Evolutionary conservation across 768 basidiomycete genomes (phyloP).

Genomic region (Auriculariales sp.): DNA sequence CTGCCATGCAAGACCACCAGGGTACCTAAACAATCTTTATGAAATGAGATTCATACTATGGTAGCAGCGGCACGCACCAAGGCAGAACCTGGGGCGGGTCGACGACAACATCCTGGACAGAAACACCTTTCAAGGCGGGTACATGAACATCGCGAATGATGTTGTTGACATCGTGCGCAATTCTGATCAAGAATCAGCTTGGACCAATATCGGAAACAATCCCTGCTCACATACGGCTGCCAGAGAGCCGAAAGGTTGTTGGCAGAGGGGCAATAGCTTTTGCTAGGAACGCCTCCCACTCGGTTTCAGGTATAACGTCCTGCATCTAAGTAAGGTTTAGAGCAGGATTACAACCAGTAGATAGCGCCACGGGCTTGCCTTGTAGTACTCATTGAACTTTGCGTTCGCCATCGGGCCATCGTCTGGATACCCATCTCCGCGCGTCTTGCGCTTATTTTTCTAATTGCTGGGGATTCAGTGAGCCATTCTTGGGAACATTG

Average conservation of each 20-base stretch:
- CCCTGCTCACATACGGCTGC: conserved; percentile 60
- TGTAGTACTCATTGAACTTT: conserved; percentile 28
- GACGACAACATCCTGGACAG: conserved; percentile 61
- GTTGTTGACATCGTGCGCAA: conserved; percentile 60
- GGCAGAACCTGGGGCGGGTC: conserved; percentile 72
- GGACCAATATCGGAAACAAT: conserved; percentile 5
- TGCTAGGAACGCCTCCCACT: conserved; percentile 66
- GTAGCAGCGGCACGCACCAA: conserved; percentile 36
- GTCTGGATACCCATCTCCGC: too few species aligned
- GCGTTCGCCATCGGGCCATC: conserved; percentile 17
- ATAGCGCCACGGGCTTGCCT: conserved; percentile 11
- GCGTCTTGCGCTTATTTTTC: too few species aligned
- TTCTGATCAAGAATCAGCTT: conserved; percentile 22
- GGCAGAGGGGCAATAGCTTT: conserved; percentile 61
- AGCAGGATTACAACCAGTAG: neutral
- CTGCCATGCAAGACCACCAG: conserved; percentile 91
- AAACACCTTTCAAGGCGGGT: conserved; percentile 53
- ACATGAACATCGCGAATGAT: conserved; percentile 68
- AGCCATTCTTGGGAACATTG: too few species aligned
- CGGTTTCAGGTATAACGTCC: conserved; percentile 54
- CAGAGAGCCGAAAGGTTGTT: conserved; percentile 87
- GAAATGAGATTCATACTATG: neutral
- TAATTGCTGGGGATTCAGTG: too few species aligned
- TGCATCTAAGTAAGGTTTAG: conserved; percentile 29
- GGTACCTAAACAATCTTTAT: conserved; percentile 50